Percentiles rank a stretch among this genome's conserved stretches.
Evolutionary conservation across 106 monocot species (phyloP).

Genomic region (Dendrobium catenatum): DNA sequence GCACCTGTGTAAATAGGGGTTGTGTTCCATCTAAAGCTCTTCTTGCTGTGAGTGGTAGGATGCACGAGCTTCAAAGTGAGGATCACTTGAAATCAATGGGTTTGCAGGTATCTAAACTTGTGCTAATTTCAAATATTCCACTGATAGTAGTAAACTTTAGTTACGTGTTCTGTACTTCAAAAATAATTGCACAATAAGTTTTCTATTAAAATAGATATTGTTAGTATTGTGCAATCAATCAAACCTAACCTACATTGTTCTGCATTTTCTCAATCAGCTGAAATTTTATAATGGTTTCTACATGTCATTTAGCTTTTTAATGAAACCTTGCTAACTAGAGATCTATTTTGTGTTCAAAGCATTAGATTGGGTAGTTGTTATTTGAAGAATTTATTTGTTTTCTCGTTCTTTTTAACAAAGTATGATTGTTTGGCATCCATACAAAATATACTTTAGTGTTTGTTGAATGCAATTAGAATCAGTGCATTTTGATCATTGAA

Average conservation of each 20-base stretch:
- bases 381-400: neutral
- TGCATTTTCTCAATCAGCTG: neutral
- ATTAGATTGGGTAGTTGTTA: neutral
- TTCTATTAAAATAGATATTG: neutral
- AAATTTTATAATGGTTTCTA: neutral
- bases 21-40: conserved; percentile 99
- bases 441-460: neutral
- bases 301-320: neutral
- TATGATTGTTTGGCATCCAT: neutral
- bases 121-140: neutral
- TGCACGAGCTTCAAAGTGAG: conserved; percentile 88
- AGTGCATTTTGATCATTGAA: neutral
- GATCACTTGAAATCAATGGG: conserved; percentile 87
- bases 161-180: neutral
- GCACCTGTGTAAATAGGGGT: conserved; percentile 97
- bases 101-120: conserved; percentile 48
- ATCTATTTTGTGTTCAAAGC: neutral
- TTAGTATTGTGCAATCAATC: neutral
- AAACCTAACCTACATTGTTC: neutral
- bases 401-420: neutral
- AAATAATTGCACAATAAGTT: neutral
- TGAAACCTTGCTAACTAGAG: neutral
- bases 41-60: conserved; percentile 95
- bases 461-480: conserved; percentile 1
- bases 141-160: neutral